These are phyloP conservation scores for Suhomyces chickasaworum DNA, from an alignment of 1,139 yeast species.

Conservation along the genomic window DNA sequence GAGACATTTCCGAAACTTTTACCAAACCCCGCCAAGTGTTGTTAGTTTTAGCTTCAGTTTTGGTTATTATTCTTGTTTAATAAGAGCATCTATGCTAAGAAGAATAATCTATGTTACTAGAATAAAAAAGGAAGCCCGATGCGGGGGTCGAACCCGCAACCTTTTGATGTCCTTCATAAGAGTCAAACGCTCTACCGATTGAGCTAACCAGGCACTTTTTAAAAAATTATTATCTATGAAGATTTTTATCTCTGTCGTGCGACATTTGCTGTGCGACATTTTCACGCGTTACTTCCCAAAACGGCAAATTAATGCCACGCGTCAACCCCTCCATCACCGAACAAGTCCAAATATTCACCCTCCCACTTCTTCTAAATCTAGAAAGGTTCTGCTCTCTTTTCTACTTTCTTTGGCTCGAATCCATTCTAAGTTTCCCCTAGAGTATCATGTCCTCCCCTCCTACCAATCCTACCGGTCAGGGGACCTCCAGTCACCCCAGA, in stretches of 20 bases:
- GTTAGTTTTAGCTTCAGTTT: too few relatives aligned
- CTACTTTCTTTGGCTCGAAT: not conserved
- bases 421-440: not conserved
- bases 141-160: constrained; percentile 56
- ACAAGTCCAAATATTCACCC: not conserved
- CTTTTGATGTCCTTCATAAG: constrained; percentile 34
- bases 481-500: constrained; percentile 16
- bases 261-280: not conserved
- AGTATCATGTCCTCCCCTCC: constrained; percentile 19
- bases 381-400: not conserved
- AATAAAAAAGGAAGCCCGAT: constrained; percentile 34
- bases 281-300: constrained; percentile 8
- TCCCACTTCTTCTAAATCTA: not conserved
- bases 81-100: too few relatives aligned
- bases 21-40: too few relatives aligned
- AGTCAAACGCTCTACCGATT: constrained; percentile 21
- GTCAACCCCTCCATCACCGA: constrained; percentile 7
- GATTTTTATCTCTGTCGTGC: too few relatives aligned
- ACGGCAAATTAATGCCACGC: constrained; percentile 12
- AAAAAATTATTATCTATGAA: not conserved
- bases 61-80: too few relatives aligned
- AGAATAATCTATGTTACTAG: too few relatives aligned
- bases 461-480: constrained; percentile 11
- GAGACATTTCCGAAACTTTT: too few relatives aligned
- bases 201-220: constrained; percentile 18